Evolutionary conservation across 2,329 filamentous ascomycete species (phyloP).

Genomic region (Cytospora chrysosperma): DNA sequence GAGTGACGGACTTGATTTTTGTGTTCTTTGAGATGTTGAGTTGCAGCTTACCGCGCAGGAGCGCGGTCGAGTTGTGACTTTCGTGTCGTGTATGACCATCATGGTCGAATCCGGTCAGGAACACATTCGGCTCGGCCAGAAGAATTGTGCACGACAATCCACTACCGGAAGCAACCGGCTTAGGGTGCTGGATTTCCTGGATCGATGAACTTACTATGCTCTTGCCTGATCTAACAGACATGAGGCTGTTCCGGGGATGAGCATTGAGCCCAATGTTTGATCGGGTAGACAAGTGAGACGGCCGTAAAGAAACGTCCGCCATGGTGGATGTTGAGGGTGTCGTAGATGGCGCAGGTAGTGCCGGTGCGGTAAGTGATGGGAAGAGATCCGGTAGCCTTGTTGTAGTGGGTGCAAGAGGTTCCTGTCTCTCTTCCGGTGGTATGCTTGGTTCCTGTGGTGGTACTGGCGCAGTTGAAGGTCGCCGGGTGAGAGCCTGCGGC

Average conservation of each 20-base stretch:
- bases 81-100: constrained; percentile 56
- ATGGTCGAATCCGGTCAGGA: constrained; percentile 76
- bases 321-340: constrained; percentile 5
- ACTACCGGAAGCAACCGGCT: constrained; percentile 76
- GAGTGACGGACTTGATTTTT: constrained; percentile 87
- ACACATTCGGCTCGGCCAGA: constrained; percentile 77
- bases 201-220: constrained; percentile 49
- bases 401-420: not conserved
- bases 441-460: not conserved
- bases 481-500: constrained; percentile 3
- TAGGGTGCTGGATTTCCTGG: constrained; percentile 51
- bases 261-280: constrained; percentile 7
- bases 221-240: constrained; percentile 52
- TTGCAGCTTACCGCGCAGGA: constrained; percentile 81
- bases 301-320: constrained; percentile 15
- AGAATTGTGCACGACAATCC: constrained; percentile 72
- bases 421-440: not conserved
- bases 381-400: not conserved
- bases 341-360: not conserved
- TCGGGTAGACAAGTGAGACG: constrained; percentile 6
- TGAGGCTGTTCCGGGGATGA: constrained; percentile 48
- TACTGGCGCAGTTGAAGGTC: not conserved
- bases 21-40: constrained; percentile 82
- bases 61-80: constrained; percentile 66
- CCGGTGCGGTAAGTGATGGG: not conserved